These are phyloP conservation scores for Cicer bijugum DNA, from an alignment of 306 rosid species.

Conservation along the genomic window DNA sequence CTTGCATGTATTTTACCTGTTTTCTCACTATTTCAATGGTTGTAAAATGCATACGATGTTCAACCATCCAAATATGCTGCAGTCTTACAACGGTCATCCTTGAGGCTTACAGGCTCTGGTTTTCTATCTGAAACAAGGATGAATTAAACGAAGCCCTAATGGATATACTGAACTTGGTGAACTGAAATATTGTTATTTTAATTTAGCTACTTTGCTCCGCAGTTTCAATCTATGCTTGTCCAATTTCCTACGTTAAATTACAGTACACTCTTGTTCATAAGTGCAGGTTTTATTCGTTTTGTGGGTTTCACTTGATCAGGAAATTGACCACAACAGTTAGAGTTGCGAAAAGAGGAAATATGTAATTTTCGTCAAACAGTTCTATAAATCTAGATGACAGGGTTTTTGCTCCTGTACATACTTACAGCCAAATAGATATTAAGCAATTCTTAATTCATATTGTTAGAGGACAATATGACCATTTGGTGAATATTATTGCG, in stretches of 20 bases:
- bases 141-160: slow-evolving; percentile 11
- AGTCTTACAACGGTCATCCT: background rate
- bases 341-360: background rate
- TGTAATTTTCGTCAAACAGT: slow-evolving; percentile 5
- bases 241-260: background rate
- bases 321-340: background rate
- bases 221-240: slow-evolving; percentile 24
- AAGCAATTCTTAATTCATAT: background rate
- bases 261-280: slow-evolving; percentile 17
- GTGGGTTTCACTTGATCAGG: slow-evolving; percentile 30
- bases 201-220: slow-evolving; percentile 6
- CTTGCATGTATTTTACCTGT: background rate
- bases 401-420: slow-evolving; percentile 12
- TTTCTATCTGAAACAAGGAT: slow-evolving; percentile 26
- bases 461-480: background rate
- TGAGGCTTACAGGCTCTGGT: background rate
- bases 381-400: background rate
- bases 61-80: slow-evolving; percentile 27
- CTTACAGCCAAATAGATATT: background rate
- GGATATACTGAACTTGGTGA: slow-evolving; percentile 17
- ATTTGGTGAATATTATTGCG: background rate
- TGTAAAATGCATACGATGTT: slow-evolving; percentile 17
- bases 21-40: slow-evolving; percentile 6
- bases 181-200: background rate
- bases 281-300: slow-evolving; percentile 18